phyloP scores from a whole-genome alignment of 495 filamentous ascomycete species.

The Annulohypoxylon nitens region DNA sequence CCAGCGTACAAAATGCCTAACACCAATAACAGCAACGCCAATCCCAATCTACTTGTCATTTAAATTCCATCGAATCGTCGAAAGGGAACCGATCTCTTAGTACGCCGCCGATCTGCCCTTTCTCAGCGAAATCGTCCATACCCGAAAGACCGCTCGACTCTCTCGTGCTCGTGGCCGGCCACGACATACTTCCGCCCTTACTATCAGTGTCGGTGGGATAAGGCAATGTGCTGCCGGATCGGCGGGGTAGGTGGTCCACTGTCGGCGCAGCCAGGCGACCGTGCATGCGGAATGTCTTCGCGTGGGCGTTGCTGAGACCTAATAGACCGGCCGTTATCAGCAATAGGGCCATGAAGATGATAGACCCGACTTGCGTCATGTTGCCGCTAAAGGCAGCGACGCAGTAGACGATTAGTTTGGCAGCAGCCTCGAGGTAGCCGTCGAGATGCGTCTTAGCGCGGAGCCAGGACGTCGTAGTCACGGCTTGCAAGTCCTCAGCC shows the following conservation, averaged over 20 bases:
- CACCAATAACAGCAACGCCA: neutral
- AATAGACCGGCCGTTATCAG: slow-evolving; percentile 64
- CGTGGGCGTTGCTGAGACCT: slow-evolving; percentile 64
- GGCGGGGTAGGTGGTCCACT: slow-evolving; percentile 35
- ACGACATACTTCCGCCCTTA: slow-evolving; percentile 40
- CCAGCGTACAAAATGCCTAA: neutral
- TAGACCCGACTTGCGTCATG: slow-evolving; percentile 59
- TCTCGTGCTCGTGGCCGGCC: slow-evolving; percentile 44
- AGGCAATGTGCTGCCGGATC: slow-evolving; percentile 29
- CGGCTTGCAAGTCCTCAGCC: slow-evolving; percentile 68
- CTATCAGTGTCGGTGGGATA: slow-evolving; percentile 38
- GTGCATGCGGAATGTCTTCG: slow-evolving; percentile 57
- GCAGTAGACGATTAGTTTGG: slow-evolving; percentile 68
- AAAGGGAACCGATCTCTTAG: slow-evolving; percentile 45
- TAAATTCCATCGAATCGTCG: slow-evolving; percentile 39
- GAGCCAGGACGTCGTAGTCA: slow-evolving; percentile 69
- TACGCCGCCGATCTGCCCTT: slow-evolving; percentile 45
- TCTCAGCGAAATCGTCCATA: slow-evolving; percentile 50
- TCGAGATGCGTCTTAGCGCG: slow-evolving; percentile 64
- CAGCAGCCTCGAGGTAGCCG: slow-evolving; percentile 58
- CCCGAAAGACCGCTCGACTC: slow-evolving; percentile 40
- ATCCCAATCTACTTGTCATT: slow-evolving; percentile 19
- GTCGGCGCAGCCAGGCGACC: slow-evolving; percentile 55
- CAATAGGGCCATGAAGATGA: slow-evolving; percentile 64
- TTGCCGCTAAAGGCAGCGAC: slow-evolving; percentile 66